Evolutionary conservation across 345 rosid genomes (phyloP), one percentile per base, ranked within the genome.

Genomic region (Gossypium australe): DNA sequence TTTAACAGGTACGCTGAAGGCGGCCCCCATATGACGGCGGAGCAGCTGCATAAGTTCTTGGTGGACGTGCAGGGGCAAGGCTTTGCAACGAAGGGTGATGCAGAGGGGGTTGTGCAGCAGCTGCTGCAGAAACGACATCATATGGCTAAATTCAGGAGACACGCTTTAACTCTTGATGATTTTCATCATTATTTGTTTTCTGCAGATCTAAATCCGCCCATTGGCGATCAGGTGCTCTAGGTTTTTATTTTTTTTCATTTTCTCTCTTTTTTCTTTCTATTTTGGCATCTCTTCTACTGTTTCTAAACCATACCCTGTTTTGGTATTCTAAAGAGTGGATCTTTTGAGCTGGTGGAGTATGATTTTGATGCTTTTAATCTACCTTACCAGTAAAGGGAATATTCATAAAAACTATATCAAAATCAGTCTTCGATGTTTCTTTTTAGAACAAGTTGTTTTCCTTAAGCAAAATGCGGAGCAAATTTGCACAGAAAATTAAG

Each of bases 131-230:
- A 78, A 77, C 83, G 86, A 71, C 97, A 87, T 73, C 92, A 86
- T 74, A 79, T 88, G 74, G 78, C 90, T 1, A 88, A 86, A 86
- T 89, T 87, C 83, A 81, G 88, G 0, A 85, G 92, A 77, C 77
- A 79, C 63, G 64, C 85, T 61, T 91, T 94, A 17, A 89, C 90
- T 20, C 89, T 89, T 61, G 97, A 92, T 7, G 97, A 88, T 75
- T 89, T 92, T 76, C 85, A 87, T 58, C 85, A 81, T 73, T 86
- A 77, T 71, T 57, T 92, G 76, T 87, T 89, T 78, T 85, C 87
- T 25, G 70, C 83, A 20, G 88, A 92, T 76, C 89, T 92, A 61
- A 89, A 92, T 70, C 89, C 91, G 2, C 94, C 94, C 16, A 84
- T 88, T 41, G 57, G 13, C 56, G 65, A 85, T 67, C 70, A 82